Conservation (phyloP, 139 green algal genomes). For the Chlamydomonas sphaeroides region DNA sequence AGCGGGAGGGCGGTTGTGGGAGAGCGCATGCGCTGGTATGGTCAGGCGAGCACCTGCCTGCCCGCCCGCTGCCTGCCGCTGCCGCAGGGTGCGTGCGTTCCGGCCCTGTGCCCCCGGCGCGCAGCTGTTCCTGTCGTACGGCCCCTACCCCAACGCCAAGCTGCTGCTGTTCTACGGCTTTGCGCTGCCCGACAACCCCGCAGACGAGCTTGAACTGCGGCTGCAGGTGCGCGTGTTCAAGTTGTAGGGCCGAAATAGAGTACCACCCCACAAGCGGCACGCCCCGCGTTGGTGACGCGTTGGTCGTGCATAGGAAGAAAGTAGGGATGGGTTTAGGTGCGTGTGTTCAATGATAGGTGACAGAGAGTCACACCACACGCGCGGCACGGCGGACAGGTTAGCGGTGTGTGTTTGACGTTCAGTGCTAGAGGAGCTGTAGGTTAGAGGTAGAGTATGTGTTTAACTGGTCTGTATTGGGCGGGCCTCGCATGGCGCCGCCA, state of each 20-base stretch:
- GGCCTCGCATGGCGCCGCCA: too few species aligned
- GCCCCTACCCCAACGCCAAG: constrained; percentile 74
- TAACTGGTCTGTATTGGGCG: too few species aligned
- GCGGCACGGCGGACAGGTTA: too few species aligned
- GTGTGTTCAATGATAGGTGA: neutral
- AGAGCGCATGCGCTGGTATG: too few species aligned
- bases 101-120: constrained; percentile 52
- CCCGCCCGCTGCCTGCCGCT: neutral
- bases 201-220: constrained; percentile 54
- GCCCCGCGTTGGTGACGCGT: neutral
- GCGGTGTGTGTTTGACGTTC: too few species aligned
- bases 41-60: neutral
- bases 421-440: too few species aligned
- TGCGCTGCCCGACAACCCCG: constrained; percentile 63
- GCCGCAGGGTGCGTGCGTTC: constrained; percentile 60
- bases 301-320: neutral
- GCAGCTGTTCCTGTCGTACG: constrained; percentile 79
- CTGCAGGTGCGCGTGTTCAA: constrained; percentile 2
- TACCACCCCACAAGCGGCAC: neutral
- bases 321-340: too few species aligned
- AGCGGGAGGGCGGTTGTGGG: too few species aligned
- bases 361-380: too few species aligned
- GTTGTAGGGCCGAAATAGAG: too few species aligned
- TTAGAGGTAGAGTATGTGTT: too few species aligned
- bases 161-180: constrained; percentile 87